Base-by-base conservation (phyloP, 805 yeast genomes). In the Suhomyces pyralidae region DNA sequence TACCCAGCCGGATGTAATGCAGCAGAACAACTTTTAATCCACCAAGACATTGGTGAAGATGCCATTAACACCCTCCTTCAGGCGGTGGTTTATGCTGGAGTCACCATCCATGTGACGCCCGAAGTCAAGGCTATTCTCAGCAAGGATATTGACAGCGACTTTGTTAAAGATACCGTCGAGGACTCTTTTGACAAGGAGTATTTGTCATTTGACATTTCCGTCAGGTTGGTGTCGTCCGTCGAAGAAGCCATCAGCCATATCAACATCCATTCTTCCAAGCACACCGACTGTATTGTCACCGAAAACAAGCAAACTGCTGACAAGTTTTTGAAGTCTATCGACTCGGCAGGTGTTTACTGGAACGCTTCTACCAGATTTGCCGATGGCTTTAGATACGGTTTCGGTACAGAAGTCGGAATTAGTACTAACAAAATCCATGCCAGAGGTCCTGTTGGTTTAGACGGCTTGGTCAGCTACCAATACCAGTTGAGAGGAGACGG, bases 1-100 rank as follows among this genome's bases (percentile, higher is more conserved):
- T 94, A 94, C 67, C 97, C 98, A 47, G 99, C 99, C 10, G 99
- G 97, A n/a, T 94, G 99, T 70, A 94, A 94, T 67, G 97, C 99
- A 7, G 93, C 83, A 51, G 99, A 94, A 69, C 90, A 94, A 32
- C 70, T 94, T 28, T 78, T 94, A 52, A 70, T 96, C 46, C 80
- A 86, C 68, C 71, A 76, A 48, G 64, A 60, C 59, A 53, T 67
- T 67, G 58, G 74, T 65, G 50, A 71, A 55, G 60, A 62, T 58
- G 50, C 59, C 17, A 57, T 61, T 40, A 54, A 58, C 45, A 49
- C 58, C 15, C 61, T 78, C 14, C 53, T 71, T 14, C 67, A 70
- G 24, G 69, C 79, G 0, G 74, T 93, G 55, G 61, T 81, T 6
- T 82, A 75, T 8, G 82, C 83, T 5, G 84, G 83, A n/a, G 96